Conservation (phyloP, 2,329 filamentous ascomycete genomes). For the Penicillium expansum region DNA sequence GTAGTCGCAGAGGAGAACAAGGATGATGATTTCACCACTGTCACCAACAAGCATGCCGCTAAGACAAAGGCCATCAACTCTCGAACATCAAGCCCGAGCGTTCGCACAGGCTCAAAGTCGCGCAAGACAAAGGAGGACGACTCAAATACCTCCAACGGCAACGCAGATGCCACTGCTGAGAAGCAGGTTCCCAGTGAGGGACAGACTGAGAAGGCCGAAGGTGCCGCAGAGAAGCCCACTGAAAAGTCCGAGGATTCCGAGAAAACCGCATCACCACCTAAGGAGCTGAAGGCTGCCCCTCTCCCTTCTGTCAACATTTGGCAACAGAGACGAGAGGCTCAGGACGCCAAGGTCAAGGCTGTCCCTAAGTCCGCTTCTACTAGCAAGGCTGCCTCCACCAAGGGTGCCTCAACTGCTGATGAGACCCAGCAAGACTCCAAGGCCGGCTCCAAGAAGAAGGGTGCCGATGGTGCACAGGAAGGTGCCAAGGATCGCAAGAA, state of each 20-base stretch:
- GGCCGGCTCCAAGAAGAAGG: slow-evolving; percentile 42
- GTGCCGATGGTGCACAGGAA: slow-evolving; percentile 27
- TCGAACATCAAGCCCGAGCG: slow-evolving; percentile 53
- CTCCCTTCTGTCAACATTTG: slow-evolving; percentile 84
- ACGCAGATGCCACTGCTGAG: slow-evolving; percentile 62
- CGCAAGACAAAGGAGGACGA: slow-evolving; percentile 60
- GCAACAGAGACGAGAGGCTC: slow-evolving; percentile 72
- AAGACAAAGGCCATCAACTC: slow-evolving; percentile 38
- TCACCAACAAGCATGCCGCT: slow-evolving; percentile 25
- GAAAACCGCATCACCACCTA: slow-evolving; percentile 56
- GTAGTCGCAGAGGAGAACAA: slow-evolving; percentile 34
- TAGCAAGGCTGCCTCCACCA: slow-evolving; percentile 25
- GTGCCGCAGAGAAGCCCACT: slow-evolving; percentile 57
- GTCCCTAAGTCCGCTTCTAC: slow-evolving; percentile 26
- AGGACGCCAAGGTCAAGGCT: slow-evolving; percentile 51
- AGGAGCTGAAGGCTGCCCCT: slow-evolving; percentile 73
- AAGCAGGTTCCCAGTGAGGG: slow-evolving; percentile 26
- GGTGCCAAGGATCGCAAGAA: slow-evolving; percentile 37
- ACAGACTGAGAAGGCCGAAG: slow-evolving; percentile 47
- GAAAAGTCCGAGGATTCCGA: slow-evolving; percentile 47
- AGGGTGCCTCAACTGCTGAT: slow-evolving; percentile 29
- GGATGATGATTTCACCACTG: slow-evolving; percentile 34
- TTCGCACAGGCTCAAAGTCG: slow-evolving; percentile 50
- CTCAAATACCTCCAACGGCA: slow-evolving; percentile 60
- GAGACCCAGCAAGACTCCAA: slow-evolving; percentile 45